Evolutionary conservation across 2,329 filamentous ascomycete species (phyloP).

Genomic region (Zarea fungicola): DNA sequence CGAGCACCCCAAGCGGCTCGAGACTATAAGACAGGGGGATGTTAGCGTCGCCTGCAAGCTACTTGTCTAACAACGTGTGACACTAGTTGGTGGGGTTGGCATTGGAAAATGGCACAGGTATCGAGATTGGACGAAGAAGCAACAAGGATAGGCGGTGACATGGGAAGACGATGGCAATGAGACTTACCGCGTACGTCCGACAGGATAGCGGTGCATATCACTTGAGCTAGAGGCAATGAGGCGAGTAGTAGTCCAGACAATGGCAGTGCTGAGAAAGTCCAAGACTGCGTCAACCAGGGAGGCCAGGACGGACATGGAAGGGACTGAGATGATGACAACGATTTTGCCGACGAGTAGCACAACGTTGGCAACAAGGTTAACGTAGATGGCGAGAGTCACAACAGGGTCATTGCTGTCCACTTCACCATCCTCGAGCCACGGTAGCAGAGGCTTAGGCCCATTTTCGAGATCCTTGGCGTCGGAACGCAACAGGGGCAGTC

Average conservation of each 20-base stretch:
- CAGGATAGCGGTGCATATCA: constrained; percentile 71
- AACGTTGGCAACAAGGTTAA: constrained; percentile 76
- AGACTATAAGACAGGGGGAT: constrained; percentile 39
- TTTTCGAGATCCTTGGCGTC: constrained; percentile 26
- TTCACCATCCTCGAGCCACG: constrained; percentile 66
- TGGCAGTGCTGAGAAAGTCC: constrained; percentile 75
- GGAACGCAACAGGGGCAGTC: constrained; percentile 23
- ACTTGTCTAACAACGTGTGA: neutral
- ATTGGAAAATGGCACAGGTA: neutral
- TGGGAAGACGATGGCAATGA: neutral
- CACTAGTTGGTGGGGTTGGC: neutral
- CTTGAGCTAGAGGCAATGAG: constrained; percentile 61
- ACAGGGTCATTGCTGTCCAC: constrained; percentile 68
- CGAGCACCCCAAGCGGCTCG: constrained; percentile 73
- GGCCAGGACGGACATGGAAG: constrained; percentile 75
- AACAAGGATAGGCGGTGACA: neutral
- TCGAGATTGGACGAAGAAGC: neutral
- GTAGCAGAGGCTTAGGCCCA: constrained; percentile 45
- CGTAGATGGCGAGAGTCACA: constrained; percentile 80
- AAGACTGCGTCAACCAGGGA: constrained; percentile 74
- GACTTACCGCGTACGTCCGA: constrained; percentile 59
- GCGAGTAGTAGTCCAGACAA: constrained; percentile 73
- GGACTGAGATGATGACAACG: constrained; percentile 69
- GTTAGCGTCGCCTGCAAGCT: constrained; percentile 17
- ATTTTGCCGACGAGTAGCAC: constrained; percentile 72